Base-by-base conservation (phyloP, 2,329 filamentous ascomycete genomes). In the Escovopsis sp. region DNA sequence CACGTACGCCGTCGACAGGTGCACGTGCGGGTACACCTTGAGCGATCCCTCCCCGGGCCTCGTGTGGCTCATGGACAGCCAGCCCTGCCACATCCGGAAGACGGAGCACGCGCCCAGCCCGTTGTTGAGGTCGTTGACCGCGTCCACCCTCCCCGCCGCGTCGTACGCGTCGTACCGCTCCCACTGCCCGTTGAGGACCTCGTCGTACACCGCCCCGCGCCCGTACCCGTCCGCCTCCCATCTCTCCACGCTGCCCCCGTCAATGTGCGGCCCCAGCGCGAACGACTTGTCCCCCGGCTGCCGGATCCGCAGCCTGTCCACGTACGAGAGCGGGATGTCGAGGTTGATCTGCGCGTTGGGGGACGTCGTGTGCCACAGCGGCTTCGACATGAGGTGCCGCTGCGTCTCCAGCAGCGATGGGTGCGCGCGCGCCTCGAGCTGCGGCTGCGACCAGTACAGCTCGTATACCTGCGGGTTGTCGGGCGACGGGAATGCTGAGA, bases 31-130 rank as follows among this genome's bases (percentile, higher is more conserved):
- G 53, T 88, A 88, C 2, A 94, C 82, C 36, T 85, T 69, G 41
- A 95, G 62, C 0, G 87, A 91, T 1, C 88, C 88, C 62, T 94
- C 80, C 5, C 70, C 69, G 0, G 85, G 83, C 0, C 70, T 77
- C 0, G 77, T 81, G n/a, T 67, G 64, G 45, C 80, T 86, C 71
- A 95, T 80, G 46, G 74, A 75, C 41, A 95, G 61, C 88, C 88
- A 95, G 15, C 86, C 88, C 62, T 95, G 88, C 59, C 85, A 89
- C 71, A 86, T 82, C 34, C 89, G 74, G 61, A 94, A 87, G 67
- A 87, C 85, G 38, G 73, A 81, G 61, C 85, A 94, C 1, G 83
- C 79, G 0, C 88, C 87, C 0, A 86, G 71, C 1, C 87, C 85
- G 40, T 85, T 71, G 57, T 95, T 91, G 32, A 88, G 63, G 59